These are phyloP conservation scores for Solanum hybrid DNA, from an alignment of 305 asterid genomes.

Conservation along the genomic window DNA sequence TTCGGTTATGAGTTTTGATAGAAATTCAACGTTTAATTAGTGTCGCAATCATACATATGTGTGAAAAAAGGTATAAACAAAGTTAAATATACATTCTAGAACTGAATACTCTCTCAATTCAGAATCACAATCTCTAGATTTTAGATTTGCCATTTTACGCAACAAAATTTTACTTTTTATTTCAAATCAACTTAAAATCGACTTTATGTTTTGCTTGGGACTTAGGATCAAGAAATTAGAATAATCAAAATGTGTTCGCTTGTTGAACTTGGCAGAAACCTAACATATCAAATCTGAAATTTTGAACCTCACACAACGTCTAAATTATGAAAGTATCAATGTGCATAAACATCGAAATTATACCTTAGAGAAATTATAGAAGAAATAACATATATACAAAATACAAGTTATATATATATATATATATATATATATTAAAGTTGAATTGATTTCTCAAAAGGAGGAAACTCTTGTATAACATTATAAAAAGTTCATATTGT, in stretches of 20 bases:
- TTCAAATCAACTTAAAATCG: not conserved
- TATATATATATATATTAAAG: not conserved
- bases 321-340: not conserved
- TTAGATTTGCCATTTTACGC: not conserved
- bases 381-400: not conserved
- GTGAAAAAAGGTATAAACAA: not conserved
- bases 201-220: not conserved
- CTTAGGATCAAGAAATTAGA: not conserved
- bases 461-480: not conserved
- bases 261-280: not conserved
- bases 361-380: not conserved
- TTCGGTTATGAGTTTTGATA: not conserved
- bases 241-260: not conserved
- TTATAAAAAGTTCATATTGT: not conserved
- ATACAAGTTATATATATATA: not conserved
- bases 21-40: not conserved
- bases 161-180: not conserved
- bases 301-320: not conserved
- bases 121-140: not conserved
- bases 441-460: not conserved
- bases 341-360: not conserved
- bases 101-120: not conserved
- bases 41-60: not conserved
- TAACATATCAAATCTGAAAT: not conserved
- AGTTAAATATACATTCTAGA: too few relatives aligned